Percentiles rank a stretch among this genome's conserved stretches.
These are phyloP conservation scores for Pulicaria dysenterica DNA, from an alignment of 129 eudicot genomes.

Conservation along the genomic window DNA sequence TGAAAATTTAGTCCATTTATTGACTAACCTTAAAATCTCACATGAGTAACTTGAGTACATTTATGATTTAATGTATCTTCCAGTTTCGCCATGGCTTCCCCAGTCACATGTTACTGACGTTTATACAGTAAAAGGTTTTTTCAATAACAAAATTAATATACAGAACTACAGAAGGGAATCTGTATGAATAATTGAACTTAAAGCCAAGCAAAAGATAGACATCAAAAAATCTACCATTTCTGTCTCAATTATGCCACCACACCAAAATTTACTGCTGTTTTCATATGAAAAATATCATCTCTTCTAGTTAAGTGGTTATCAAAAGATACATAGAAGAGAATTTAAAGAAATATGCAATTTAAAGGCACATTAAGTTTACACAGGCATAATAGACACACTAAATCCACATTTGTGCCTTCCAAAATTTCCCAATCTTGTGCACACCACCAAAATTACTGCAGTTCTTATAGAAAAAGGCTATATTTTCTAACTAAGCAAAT, in stretches of 20 bases:
- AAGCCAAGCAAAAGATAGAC: background rate
- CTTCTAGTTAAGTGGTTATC: background rate
- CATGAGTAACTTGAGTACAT: no score
- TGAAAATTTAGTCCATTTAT: background rate
- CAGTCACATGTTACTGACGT: background rate
- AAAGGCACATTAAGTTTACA: background rate
- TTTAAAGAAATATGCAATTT: background rate
- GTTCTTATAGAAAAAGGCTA: background rate
- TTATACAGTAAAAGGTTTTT: background rate
- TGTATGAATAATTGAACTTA: background rate
- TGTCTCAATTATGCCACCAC: background rate
- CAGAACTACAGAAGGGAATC: background rate
- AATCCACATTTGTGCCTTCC: background rate
- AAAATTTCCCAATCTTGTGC: background rate
- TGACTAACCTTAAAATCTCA: background rate
- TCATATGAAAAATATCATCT: background rate
- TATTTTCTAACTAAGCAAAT: background rate
- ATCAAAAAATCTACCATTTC: background rate
- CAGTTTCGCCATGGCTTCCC: background rate
- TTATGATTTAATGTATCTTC: no score
- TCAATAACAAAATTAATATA: background rate
- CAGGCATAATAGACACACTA: conserved; percentile 5
- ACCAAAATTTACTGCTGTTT: background rate
- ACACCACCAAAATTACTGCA: background rate
- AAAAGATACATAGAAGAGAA: background rate